Evolutionary conservation across 805 yeast species (phyloP).

Genomic region (Candida argentea): DNA sequence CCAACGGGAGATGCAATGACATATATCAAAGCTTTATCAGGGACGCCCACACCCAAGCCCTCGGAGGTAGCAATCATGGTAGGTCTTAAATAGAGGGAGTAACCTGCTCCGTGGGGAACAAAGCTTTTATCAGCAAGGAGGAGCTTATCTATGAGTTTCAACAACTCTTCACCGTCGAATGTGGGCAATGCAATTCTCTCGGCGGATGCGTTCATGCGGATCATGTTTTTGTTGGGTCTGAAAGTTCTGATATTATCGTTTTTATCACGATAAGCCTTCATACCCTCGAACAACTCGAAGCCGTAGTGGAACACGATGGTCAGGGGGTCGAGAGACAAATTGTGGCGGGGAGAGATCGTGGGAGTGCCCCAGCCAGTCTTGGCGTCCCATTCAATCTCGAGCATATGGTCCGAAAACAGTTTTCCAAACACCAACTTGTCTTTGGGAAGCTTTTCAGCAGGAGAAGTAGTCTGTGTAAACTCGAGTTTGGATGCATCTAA

Average conservation of each 20-base stretch:
- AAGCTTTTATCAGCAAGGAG: conserved; percentile 65
- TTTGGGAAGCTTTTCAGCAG: conserved; percentile 26
- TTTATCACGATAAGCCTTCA: conserved; percentile 73
- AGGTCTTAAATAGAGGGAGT: conserved; percentile 88
- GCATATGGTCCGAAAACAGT: conserved; percentile 79
- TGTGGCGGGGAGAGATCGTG: conserved; percentile 75
- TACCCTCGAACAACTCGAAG: conserved; percentile 90
- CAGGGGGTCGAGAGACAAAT: conserved; percentile 73
- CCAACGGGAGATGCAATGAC: conserved; percentile 95
- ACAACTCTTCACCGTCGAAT: conserved; percentile 70
- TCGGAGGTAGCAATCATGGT: conserved; percentile 90
- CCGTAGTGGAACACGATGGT: conserved; percentile 90
- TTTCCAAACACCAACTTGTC: conserved; percentile 34
- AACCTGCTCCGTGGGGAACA: conserved; percentile 81
- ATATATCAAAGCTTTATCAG: conserved; percentile 70
- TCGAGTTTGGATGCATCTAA: conserved; percentile 30
- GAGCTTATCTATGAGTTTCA: conserved; percentile 66
- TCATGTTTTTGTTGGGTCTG: conserved; percentile 89
- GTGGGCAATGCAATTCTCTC: conserved; percentile 82
- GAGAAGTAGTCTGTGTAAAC: conserved; percentile 26
- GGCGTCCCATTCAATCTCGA: conserved; percentile 74
- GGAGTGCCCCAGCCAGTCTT: conserved; percentile 85
- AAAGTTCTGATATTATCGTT: conserved; percentile 57
- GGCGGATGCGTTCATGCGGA: conserved; percentile 81
- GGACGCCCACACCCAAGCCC: conserved; percentile 78